Evolutionary conservation across 1,284 basidiomycete species (phyloP).

Genomic region (Cutaneotrichosporon sp.): DNA sequence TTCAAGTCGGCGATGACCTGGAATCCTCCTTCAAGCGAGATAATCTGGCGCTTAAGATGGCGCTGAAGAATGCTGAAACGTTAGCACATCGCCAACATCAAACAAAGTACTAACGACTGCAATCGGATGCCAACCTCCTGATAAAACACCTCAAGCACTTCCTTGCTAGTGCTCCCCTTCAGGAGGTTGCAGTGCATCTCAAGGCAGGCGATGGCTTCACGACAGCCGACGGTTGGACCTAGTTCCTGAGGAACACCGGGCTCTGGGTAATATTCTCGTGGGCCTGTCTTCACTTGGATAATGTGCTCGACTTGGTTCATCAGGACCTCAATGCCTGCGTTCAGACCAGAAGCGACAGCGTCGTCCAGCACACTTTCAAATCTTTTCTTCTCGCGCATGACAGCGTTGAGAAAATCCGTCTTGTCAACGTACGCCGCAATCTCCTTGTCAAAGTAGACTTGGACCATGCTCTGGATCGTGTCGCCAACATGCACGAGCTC

Average conservation of each 20-base stretch:
- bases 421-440: slow-evolving; percentile 80
- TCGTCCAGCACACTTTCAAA: slow-evolving; percentile 92
- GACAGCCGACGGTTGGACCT: slow-evolving; percentile 78
- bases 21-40: slow-evolving; percentile 87
- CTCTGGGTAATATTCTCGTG: slow-evolving; percentile 83
- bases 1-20: slow-evolving; percentile 95
- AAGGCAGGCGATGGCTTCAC: slow-evolving; percentile 76
- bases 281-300: slow-evolving; percentile 72
- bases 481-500: slow-evolving; percentile 96
- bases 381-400: slow-evolving; percentile 91
- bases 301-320: slow-evolving; percentile 98
- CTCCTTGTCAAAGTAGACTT: slow-evolving; percentile 97
- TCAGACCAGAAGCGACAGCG: slow-evolving; percentile 83
- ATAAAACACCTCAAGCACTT: slow-evolving; percentile 95
- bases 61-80: slow-evolving; percentile 77
- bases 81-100: background rate
- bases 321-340: slow-evolving; percentile 88
- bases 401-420: slow-evolving; percentile 87
- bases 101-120: slow-evolving; percentile 61
- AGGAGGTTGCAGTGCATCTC: slow-evolving; percentile 84
- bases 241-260: slow-evolving; percentile 70
- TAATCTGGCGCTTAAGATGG: slow-evolving; percentile 94
- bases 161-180: slow-evolving; percentile 88
- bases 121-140: slow-evolving; percentile 92
- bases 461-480: slow-evolving; percentile 94